A percentile compares a stretch with the other conserved stretches of the same genome.
phyloP scores from a whole-genome alignment of 208 protist species.

The Vickermania spadyakhi region DNA sequence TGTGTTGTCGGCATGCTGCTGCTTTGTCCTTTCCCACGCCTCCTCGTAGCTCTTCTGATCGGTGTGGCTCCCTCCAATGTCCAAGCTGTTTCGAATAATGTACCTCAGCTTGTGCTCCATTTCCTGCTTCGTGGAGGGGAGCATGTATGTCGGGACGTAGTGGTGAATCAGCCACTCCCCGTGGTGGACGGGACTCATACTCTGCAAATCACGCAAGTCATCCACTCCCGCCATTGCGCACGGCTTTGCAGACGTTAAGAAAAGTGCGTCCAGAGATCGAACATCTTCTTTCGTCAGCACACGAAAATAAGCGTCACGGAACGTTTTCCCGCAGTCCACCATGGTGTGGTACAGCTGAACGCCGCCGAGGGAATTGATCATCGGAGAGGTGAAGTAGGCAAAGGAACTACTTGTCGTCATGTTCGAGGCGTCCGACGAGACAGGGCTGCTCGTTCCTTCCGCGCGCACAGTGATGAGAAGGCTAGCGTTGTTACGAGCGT shows the following conservation, averaged over 20 bases:
- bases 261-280: slow-evolving; percentile 54
- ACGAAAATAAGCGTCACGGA: slow-evolving; percentile 83
- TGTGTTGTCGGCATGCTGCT: background rate
- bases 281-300: slow-evolving; percentile 57
- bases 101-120: slow-evolving; percentile 47
- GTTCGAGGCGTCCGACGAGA: background rate
- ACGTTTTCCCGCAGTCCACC: slow-evolving; percentile 89
- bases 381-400: slow-evolving; percentile 12
- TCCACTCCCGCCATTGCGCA: slow-evolving; percentile 80
- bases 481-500: slow-evolving; percentile 77
- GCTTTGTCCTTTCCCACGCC: background rate
- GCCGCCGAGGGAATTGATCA: slow-evolving; percentile 20
- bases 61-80: slow-evolving; percentile 21
- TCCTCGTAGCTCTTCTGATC: slow-evolving; percentile 15
- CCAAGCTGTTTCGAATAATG: slow-evolving; percentile 65
- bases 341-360: slow-evolving; percentile 42
- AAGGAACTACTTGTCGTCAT: slow-evolving; percentile 4
- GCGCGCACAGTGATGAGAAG: slow-evolving; percentile 58
- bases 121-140: slow-evolving; percentile 23
- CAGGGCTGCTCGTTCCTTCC: background rate
- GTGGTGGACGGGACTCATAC: slow-evolving; percentile 36
- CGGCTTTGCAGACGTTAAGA: slow-evolving; percentile 84
- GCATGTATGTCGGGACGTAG: slow-evolving; percentile 70
- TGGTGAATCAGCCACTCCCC: slow-evolving; percentile 54
- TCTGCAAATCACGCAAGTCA: slow-evolving; percentile 86